Evolutionary conservation across 73 alveolate genomes (phyloP).

Genomic region (Stentor roeselii): DNA sequence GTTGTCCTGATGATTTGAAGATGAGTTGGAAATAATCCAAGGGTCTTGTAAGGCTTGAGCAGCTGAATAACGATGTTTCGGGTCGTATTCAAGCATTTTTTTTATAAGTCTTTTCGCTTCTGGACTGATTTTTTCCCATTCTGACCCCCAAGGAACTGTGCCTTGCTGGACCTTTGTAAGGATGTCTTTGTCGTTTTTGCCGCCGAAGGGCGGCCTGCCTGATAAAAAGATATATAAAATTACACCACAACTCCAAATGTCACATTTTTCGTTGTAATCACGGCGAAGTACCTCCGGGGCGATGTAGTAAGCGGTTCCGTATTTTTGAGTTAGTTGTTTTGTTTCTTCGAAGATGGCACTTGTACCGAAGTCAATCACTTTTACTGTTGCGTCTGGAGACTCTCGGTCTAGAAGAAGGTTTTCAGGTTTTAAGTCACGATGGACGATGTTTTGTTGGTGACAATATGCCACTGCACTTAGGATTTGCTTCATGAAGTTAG

Average conservation of each 20-base stretch:
- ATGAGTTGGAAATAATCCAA: constrained; percentile 37
- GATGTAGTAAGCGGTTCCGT: constrained; percentile 37
- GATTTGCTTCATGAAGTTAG: constrained; percentile 69
- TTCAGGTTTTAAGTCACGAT: constrained; percentile 92
- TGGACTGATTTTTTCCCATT: constrained; percentile 12
- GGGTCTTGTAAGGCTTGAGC: constrained; percentile 63
- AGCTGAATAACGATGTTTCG: constrained; percentile 64
- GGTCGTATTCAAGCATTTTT: constrained; percentile 57
- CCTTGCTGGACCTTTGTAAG: constrained; percentile 14
- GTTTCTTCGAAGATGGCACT: constrained; percentile 28
- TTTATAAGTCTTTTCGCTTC: constrained; percentile 61
- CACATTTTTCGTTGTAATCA: not conserved
- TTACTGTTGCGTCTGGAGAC: constrained; percentile 50
- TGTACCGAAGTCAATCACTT: constrained; percentile 93
- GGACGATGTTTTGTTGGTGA: constrained; percentile 84
- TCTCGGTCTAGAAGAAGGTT: constrained; percentile 71
- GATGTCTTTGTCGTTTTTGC: not conserved
- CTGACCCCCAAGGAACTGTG: not conserved
- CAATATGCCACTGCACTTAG: constrained; percentile 81
- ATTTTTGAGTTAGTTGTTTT: constrained; percentile 29
- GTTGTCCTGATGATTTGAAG: not conserved
- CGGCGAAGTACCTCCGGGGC: not conserved
- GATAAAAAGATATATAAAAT: constrained; percentile 15
- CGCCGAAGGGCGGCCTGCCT: constrained; percentile 25
- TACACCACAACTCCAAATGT: constrained; percentile 24